These are phyloP conservation scores for Tribonema minus DNA, from an alignment of 108 stramenopile species.

Conservation along the genomic window DNA sequence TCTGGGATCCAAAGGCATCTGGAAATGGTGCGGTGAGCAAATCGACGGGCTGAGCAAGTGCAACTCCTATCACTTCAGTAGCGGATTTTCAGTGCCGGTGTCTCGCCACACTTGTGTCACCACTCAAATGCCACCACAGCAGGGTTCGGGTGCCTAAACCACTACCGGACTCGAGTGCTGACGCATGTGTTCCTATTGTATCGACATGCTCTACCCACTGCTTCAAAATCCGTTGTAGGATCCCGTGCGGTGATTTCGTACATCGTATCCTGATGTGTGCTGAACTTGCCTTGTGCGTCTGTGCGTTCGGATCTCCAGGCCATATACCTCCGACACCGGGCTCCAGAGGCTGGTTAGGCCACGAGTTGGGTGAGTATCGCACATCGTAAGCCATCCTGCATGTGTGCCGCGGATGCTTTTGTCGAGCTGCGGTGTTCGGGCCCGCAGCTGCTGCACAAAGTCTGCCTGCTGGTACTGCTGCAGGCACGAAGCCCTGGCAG, in stretches of 20 bases:
- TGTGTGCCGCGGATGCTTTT: background rate
- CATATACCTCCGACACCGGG: conserved; percentile 51
- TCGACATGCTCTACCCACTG: background rate
- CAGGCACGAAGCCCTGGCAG: background rate
- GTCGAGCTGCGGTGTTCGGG: background rate
- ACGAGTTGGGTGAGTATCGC: conserved; percentile 28
- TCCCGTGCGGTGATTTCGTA: background rate
- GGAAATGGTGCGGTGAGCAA: too few species aligned
- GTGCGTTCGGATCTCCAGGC: conserved; percentile 53
- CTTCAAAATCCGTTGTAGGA: background rate
- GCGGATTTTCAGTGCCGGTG: too few species aligned
- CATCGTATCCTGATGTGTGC: background rate
- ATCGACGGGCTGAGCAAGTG: too few species aligned
- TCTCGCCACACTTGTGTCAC: background rate
- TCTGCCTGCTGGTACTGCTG: background rate
- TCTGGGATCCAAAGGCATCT: too few species aligned
- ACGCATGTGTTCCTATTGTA: background rate
- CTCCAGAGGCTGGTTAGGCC: conserved; percentile 21
- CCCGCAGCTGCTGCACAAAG: background rate
- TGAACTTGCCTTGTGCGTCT: conserved; percentile 28
- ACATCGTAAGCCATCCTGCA: conserved; percentile 33
- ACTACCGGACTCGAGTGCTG: background rate
- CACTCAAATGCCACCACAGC: background rate
- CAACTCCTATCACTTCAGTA: too few species aligned
- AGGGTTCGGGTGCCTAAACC: background rate